Percentiles rank a stretch among this genome's conserved stretches.
Conservation (phyloP, 2,329 filamentous ascomycete genomes). For the Beauveria australis region DNA sequence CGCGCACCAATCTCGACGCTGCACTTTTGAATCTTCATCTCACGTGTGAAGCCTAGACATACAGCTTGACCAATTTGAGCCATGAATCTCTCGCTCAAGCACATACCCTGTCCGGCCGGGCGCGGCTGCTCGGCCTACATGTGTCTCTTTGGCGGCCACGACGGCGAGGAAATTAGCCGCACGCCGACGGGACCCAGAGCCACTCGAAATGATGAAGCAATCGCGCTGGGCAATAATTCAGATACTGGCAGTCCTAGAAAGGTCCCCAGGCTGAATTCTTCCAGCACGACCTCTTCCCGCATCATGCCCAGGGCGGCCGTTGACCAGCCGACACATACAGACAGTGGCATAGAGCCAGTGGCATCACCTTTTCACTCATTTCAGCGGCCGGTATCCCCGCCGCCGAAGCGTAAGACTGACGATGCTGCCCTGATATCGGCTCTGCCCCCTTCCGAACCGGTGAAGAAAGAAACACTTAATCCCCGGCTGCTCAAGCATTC, state of each 20-base stretch:
- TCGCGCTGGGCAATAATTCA: background rate
- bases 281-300: background rate
- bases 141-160: slow-evolving; percentile 36
- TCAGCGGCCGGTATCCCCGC: background rate
- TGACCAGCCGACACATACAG: background rate
- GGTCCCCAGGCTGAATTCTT: background rate
- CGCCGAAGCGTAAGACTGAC: slow-evolving; percentile 1
- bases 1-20: background rate
- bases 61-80: background rate
- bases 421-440: background rate
- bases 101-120: slow-evolving; percentile 42
- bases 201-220: background rate
- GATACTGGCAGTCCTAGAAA: background rate
- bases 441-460: slow-evolving; percentile 11
- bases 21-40: background rate
- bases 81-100: slow-evolving; percentile 37
- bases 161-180: slow-evolving; percentile 26
- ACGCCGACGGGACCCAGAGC: background rate
- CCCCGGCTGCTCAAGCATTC: slow-evolving; percentile 54
- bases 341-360: background rate
- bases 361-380: background rate
- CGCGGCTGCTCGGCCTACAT: slow-evolving; percentile 39
- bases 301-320: background rate
- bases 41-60: background rate
- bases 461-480: slow-evolving; percentile 50